Percentiles rank a stretch among this genome's conserved stretches.
Evolutionary conservation across 306 rosid genomes (phyloP).

Genomic region (Macrotyloma uniflorum): DNA sequence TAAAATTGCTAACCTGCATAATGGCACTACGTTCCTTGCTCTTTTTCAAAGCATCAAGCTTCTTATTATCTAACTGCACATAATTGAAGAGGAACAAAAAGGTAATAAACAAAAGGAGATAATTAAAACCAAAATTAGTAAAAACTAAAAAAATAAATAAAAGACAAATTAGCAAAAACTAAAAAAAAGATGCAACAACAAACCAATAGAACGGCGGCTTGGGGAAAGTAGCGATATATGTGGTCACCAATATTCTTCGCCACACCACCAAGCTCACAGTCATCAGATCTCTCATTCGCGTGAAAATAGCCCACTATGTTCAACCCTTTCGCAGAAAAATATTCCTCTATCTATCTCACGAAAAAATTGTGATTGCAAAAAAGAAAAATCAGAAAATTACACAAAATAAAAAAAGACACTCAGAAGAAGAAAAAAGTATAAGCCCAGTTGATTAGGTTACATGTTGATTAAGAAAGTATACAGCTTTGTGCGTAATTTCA

Average conservation of each 20-base stretch:
- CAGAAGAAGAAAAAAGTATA: not conserved
- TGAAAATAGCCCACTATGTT: slow-evolving; percentile 88
- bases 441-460: slow-evolving; percentile 5
- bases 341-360: slow-evolving; percentile 76
- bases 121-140: slow-evolving; percentile 4
- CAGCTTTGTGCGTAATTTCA: not conserved
- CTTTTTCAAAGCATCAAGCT: slow-evolving; percentile 75
- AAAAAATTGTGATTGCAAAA: not conserved
- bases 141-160: not conserved
- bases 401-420: not conserved
- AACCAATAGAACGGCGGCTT: slow-evolving; percentile 90
- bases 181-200: slow-evolving; percentile 9
- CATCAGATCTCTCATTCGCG: slow-evolving; percentile 96
- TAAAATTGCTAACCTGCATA: slow-evolving; percentile 67
- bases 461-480: slow-evolving; percentile 5
- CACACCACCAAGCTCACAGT: slow-evolving; percentile 69
- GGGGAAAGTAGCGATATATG: slow-evolving; percentile 81
- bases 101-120: not conserved
- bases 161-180: too few species aligned
- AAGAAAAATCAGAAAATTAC: not conserved
- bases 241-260: slow-evolving; percentile 93
- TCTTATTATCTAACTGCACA: slow-evolving; percentile 83
- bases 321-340: slow-evolving; percentile 70
- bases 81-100: not conserved
- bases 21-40: slow-evolving; percentile 69